Base-by-base conservation (phyloP, 306 rosid species). In the Medicago lupulina region DNA sequence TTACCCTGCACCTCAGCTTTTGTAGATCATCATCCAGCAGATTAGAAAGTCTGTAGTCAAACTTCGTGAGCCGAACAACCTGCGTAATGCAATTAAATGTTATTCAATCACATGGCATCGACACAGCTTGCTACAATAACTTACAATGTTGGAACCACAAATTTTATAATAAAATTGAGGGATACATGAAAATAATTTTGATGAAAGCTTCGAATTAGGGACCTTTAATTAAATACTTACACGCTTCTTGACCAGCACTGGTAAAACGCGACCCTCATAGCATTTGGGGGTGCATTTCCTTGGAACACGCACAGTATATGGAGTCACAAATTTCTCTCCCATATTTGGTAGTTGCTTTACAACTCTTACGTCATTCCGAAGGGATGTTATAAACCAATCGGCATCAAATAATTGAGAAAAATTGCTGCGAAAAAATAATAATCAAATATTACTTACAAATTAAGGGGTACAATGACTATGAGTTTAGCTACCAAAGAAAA, bases 11-110 rank as follows among this genome's bases (percentile, higher is more conserved):
- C 81, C 98, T 86, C 66, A 94, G 84, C 86, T 73, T 94, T 54
- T 94, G 98, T 40, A 94, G 84, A 55, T 88, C 80, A 47, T 80
- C 76, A 47, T 84, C 85, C 88, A 94, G 51, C 84, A 18, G 84
- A 81, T 90, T 94, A 51, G 98, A 84, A 79, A 94, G 98, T 80
- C 98, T 90, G 66, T 90, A 94, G 85, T 94, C 98, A 81, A 88
- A 94, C 84, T 94, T 94, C 3, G 92, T 85, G 67, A 94, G 94
- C 81, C 73, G 93, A 73, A 92, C 89, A 86, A 71, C 97, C 98
- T 88, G 92, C 75, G 74, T 57, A 70, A 40, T 34, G 40, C 44
- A 73, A 75, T 12, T 12, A 74, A 70, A 15, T 14, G 54, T 72
- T 51, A 83, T 70, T 51, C 71, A 59, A 18, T 66, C 51, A 16